phyloP scores from a whole-genome alignment of 306 rosid species.

The Sechiopsis laciniata region DNA sequence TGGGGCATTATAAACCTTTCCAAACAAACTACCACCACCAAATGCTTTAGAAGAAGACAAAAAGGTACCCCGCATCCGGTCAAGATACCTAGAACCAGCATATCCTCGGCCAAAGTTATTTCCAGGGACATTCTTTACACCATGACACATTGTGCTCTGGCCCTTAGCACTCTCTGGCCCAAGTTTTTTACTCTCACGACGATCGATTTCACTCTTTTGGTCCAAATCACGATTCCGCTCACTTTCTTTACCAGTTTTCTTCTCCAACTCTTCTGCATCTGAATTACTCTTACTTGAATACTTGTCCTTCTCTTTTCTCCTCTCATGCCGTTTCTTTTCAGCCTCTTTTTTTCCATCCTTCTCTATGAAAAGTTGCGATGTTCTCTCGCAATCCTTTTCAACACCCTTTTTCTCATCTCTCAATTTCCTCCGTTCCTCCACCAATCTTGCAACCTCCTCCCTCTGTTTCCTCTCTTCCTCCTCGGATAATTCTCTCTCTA shows the following conservation, averaged over 20 bases:
- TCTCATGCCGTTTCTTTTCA: constrained; percentile 83
- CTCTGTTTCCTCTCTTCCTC: constrained; percentile 98
- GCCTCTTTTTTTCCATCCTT: constrained; percentile 68
- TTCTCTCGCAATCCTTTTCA: constrained; percentile 55
- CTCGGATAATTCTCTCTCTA: constrained; percentile 86
- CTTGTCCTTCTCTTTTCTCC: constrained; percentile 78
- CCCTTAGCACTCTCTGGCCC: constrained; percentile 53
- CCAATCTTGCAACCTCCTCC: constrained; percentile 97
- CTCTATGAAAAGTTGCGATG: constrained; percentile 46
- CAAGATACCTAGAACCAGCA: constrained; percentile 82
- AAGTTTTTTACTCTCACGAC: constrained; percentile 52
- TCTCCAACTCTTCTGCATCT: constrained; percentile 87
- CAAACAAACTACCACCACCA: constrained; percentile 68
- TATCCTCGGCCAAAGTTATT: constrained; percentile 50
- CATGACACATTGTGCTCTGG: constrained; percentile 41
- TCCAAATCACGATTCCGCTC: constrained; percentile 65
- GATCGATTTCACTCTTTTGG: constrained; percentile 61
- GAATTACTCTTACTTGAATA: constrained; percentile 95
- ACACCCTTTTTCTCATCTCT: constrained; percentile 90
- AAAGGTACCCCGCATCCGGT: constrained; percentile 89
- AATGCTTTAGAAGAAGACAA: constrained; percentile 88
- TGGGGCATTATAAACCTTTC: constrained; percentile 50
- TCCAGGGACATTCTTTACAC: constrained; percentile 39
- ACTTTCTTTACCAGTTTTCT: constrained; percentile 69
- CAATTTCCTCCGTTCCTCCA: constrained; percentile 87